phyloP scores from a whole-genome alignment of 1,139 yeast genomes.

The Suhomyces wounanorum region DNA sequence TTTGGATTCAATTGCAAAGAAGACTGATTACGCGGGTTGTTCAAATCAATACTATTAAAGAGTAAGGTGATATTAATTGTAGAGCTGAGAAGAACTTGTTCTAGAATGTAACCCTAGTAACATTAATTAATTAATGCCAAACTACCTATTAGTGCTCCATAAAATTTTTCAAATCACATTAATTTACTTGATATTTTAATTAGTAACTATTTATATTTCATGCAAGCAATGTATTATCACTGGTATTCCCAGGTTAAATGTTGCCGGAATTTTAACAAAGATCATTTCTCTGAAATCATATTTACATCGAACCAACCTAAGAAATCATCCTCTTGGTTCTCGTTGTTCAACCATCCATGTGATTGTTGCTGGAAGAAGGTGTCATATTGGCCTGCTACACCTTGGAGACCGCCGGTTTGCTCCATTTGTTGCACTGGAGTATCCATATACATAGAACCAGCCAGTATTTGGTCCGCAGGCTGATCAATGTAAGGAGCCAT shows the following conservation, averaged over 20 bases:
- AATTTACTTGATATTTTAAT: neutral
- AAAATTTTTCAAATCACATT: neutral
- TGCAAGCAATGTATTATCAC: neutral
- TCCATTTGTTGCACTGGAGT: slow-evolving; percentile 4
- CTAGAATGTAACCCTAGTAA: no score
- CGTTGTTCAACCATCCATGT: slow-evolving; percentile 73
- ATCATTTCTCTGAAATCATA: slow-evolving; percentile 32
- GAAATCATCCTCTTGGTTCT: slow-evolving; percentile 77
- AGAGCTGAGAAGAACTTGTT: no score
- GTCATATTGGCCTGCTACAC: slow-evolving; percentile 49
- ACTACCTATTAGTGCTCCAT: no score
- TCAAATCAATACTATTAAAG: no score
- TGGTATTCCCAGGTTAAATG: neutral
- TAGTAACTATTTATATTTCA: neutral
- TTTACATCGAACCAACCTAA: slow-evolving; percentile 92
- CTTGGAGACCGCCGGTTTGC: slow-evolving; percentile 6
- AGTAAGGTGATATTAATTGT: no score
- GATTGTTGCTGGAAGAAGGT: slow-evolving; percentile 77
- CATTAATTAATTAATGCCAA: no score
- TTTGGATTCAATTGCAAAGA: no score
- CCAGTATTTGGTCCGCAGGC: slow-evolving; percentile 4
- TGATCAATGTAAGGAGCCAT: slow-evolving; percentile 9
- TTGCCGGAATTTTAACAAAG: slow-evolving; percentile 1
- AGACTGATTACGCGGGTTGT: no score
- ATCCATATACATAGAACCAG: slow-evolving; percentile 7